These are phyloP conservation scores for Plenodomus lindquistii DNA, from an alignment of 2,329 filamentous ascomycete species.

Conservation along the genomic window DNA sequence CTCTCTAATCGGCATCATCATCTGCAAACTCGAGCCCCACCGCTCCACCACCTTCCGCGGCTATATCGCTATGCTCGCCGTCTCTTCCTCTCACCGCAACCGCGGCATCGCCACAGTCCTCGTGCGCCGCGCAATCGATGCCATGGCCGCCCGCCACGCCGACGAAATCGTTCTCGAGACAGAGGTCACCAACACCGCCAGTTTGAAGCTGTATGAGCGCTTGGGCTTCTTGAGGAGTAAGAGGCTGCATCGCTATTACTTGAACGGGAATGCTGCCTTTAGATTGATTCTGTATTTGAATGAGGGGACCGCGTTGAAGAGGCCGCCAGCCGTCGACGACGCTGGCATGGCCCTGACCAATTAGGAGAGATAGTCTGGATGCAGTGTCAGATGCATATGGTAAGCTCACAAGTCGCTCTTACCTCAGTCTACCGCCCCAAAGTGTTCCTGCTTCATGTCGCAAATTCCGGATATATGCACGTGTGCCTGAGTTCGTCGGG, in stretches of 20 bases:
- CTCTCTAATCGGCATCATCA: slow-evolving; percentile 79
- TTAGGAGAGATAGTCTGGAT: too few relatives aligned
- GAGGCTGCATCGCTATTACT: slow-evolving; percentile 89
- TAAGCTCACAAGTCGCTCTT: too few relatives aligned
- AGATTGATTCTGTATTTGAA: slow-evolving; percentile 82
- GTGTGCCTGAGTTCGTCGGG: too few relatives aligned
- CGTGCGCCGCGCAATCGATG: slow-evolving; percentile 87
- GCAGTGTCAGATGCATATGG: too few relatives aligned
- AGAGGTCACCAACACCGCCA: slow-evolving; percentile 87
- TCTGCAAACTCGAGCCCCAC: slow-evolving; percentile 93
- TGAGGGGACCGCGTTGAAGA: slow-evolving; percentile 40
- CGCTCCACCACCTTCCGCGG: slow-evolving; percentile 83
- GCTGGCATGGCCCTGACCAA: too few relatives aligned
- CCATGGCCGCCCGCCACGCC: slow-evolving; percentile 80
- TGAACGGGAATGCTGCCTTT: slow-evolving; percentile 95
- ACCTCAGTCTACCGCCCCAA: too few relatives aligned
- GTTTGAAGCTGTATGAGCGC: slow-evolving; percentile 89
- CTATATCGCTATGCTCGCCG: slow-evolving; percentile 99
- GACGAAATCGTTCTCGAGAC: slow-evolving; percentile 97
- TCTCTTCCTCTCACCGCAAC: slow-evolving; percentile 76
- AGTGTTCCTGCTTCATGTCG: too few relatives aligned
- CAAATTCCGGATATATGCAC: too few relatives aligned
- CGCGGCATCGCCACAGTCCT: slow-evolving; percentile 83
- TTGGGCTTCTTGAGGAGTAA: slow-evolving; percentile 92
- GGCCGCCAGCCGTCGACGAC: too few relatives aligned